Evolutionary conservation across 768 basidiomycete genomes (phyloP), one percentile per base, ranked within the genome.

Genomic region (Mrakia blollopis): DNA sequence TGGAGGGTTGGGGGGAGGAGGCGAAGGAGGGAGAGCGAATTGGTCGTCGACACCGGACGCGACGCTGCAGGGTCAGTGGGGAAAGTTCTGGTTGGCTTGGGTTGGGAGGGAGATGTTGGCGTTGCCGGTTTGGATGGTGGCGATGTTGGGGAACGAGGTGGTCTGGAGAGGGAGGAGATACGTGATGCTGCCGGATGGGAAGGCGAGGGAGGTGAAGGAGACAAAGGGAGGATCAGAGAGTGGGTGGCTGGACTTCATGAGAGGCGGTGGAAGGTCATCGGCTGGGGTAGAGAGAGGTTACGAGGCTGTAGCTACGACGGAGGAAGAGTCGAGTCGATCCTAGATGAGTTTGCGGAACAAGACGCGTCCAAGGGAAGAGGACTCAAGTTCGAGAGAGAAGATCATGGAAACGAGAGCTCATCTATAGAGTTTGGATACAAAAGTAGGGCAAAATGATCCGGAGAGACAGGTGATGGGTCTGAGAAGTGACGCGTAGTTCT

Each of bases 131-230:
- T 99, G 90, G 88, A 69, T 91, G 10, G 85, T 90, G 78, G 96
- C 92, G 9, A 88, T 99, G 57, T 84, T 90, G 70, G 94, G 95
- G 39, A 87, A 89, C 82, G 88, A 89, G 76, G 92, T 99, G 44
- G 86, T 87, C 0, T 99, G 97, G 97, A 87, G 97, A 81, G 96
- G 95, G 0, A 87, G 85, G 81, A 87, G 83, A 79, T 99, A 98
- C 84, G 86, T 86, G 79, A 88, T 98, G 63, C 83, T 90, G 78
- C 84, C 84, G 50, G 91, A 93, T 80, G 94, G 95, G 65, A 90
- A 91, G 82, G 90, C 89, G 10, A 85, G 83, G 68, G 76, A 75
- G 71, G 57, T 80, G 21, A 62, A 74, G 70, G 73, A 80, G 54
- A n/a, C 13, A 50, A 44, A 35, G 41, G 52, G 37, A 35, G 63